These are phyloP conservation scores for Spiraea crenata DNA, from an alignment of 331 rosid genomes.

Conservation along the genomic window DNA sequence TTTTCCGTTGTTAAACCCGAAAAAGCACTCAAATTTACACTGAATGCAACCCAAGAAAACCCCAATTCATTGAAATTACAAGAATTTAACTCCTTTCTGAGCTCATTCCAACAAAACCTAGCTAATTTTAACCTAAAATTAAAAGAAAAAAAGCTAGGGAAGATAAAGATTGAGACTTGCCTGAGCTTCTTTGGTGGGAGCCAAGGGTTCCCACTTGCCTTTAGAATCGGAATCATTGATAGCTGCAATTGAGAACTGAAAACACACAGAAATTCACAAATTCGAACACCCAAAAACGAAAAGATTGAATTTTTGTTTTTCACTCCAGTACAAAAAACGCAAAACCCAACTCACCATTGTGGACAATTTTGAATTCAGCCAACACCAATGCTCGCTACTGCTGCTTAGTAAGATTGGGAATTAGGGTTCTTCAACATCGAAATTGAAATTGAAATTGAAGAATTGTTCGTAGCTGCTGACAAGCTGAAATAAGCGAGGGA, in stretches of 20 bases:
- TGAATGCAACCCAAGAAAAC: background rate
- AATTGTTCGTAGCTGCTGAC: background rate
- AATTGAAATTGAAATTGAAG: background rate
- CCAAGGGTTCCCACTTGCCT: conserved; percentile 88
- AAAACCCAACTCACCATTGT: conserved; percentile 49
- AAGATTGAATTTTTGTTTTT: background rate
- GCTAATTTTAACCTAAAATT: background rate
- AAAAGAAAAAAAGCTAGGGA: background rate
- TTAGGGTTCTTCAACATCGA: conserved; percentile 10
- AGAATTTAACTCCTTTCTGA: background rate
- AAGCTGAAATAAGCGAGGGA: conserved; percentile 8
- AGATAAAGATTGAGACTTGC: conserved; percentile 34
- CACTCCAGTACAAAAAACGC: conserved; percentile 6
- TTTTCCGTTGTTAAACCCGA: background rate
- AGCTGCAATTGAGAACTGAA: conserved; percentile 92
- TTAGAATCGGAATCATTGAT: conserved; percentile 82
- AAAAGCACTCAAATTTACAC: background rate
- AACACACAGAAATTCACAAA: conserved; percentile 10
- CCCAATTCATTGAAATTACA: conserved; percentile 5
- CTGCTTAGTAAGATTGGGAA: background rate
- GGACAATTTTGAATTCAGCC: conserved; percentile 16
- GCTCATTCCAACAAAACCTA: background rate
- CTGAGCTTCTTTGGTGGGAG: conserved; percentile 99
- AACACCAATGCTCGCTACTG: background rate
- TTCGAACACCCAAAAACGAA: background rate